phyloP scores from a whole-genome alignment of 306 rosid genomes.

The Hylodesmum podocarpum region DNA sequence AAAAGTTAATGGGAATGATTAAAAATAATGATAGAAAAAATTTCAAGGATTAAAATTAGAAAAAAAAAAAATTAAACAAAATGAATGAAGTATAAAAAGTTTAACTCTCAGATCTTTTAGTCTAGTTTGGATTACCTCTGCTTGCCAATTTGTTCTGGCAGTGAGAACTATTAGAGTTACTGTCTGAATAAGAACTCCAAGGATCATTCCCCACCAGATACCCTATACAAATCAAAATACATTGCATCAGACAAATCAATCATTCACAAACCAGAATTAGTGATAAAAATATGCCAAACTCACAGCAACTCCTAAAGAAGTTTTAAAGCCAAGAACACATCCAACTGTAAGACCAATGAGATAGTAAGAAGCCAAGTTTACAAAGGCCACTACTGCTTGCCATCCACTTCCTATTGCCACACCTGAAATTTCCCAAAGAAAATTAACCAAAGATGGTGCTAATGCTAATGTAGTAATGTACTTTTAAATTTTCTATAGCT shows the following conservation, averaged over 20 bases:
- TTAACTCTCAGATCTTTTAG: neutral
- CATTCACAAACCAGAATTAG: neutral
- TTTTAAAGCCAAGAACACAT: constrained; percentile 63
- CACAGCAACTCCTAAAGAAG: constrained; percentile 57
- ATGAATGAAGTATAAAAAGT: no score
- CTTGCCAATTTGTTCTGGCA: constrained; percentile 62
- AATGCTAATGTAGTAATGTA: neutral
- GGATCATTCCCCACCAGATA: constrained; percentile 78
- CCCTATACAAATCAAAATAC: constrained; percentile 41
- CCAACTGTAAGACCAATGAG: constrained; percentile 68
- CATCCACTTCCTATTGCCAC: constrained; percentile 87
- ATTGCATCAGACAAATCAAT: neutral
- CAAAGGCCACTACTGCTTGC: constrained; percentile 73
- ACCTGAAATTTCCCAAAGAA: constrained; percentile 31
- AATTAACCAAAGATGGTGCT: neutral
- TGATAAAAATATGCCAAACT: constrained; percentile 29
- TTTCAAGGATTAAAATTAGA: no score
- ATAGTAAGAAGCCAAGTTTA: constrained; percentile 58
- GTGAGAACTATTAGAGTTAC: constrained; percentile 51
- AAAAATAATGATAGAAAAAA: no score
- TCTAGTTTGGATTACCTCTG: constrained; percentile 43
- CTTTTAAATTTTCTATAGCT: neutral
- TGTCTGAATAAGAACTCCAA: constrained; percentile 77
- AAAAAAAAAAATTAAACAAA: no score
- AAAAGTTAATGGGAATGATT: no score